phyloP scores from a whole-genome alignment of 352 stramenopile species.

The Pythium dissotocum region DNA sequence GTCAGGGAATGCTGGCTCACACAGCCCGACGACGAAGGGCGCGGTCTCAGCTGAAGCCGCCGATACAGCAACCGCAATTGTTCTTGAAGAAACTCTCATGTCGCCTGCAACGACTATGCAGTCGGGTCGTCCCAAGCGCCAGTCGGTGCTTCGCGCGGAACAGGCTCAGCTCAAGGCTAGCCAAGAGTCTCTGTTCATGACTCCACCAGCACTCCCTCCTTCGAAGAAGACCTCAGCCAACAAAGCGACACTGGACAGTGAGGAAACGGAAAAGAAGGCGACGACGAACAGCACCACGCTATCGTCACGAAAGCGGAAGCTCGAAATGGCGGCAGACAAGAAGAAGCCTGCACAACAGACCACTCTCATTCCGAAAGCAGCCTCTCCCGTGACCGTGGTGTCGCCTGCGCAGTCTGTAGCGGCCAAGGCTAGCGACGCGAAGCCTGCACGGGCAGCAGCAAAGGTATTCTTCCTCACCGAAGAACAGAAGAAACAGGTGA shows the following conservation, averaged over 20 bases:
- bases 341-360: constrained; percentile 16
- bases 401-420: constrained; percentile 6
- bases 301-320: constrained; percentile 46
- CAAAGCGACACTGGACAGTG: constrained; percentile 19
- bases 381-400: neutral
- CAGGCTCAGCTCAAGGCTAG: constrained; percentile 12
- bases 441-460: neutral
- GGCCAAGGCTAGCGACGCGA: neutral
- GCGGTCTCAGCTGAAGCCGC: neutral
- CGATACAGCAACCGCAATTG: neutral
- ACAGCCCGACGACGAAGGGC: neutral
- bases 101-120: constrained; percentile 20
- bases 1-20: neutral
- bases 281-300: neutral
- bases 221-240: constrained; percentile 3
- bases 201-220: constrained; percentile 6
- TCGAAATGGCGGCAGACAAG: constrained; percentile 46
- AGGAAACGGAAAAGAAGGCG: constrained; percentile 18
- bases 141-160: constrained; percentile 51
- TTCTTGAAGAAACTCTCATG: neutral
- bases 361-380: constrained; percentile 21
- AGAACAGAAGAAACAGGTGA: constrained; percentile 62
- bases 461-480: constrained; percentile 60
- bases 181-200: constrained; percentile 21
- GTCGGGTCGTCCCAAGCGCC: constrained; percentile 54